Base-by-base conservation (phyloP, 805 yeast genomes). In the Priceomyces medius region DNA sequence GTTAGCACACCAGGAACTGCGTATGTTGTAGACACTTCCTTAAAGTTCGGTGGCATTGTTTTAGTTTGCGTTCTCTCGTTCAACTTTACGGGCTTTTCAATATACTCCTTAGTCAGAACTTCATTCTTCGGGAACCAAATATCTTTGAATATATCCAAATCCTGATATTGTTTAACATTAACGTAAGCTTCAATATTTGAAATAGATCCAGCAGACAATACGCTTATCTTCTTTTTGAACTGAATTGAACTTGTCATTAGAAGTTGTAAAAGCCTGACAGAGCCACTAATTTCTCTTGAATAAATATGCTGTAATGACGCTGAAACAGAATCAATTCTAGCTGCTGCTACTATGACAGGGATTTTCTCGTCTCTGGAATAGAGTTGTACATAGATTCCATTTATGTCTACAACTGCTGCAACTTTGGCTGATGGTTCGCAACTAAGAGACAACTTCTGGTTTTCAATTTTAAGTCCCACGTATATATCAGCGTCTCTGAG, bases 371-470 rank as follows among this genome's bases (percentile, higher is more conserved):
- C 68, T 34, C 77, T 75, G 0, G 87, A 69, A 31, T 76, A 76
- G 7, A 84, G 48, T 37, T 79, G 77, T 26, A 88, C 49, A 17
- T 73, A 76, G n/a, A 88, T 76, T 0, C 84, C 82, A 16, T 81
- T 84, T 17, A 83, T 74, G 6, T 88, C 85, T 12, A 88, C 82
- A 26, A 85, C 78, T 0, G 97, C 95, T 28, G 88, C 89, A 2
- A 93, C 93, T 56, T 87, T 88, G 0, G 98, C 98, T 13, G 83
- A 83, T 1, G 99, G 99, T 46, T 87, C 91, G 72, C 99, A 93
- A 50, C 95, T 85, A 40, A 93, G 67, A 2, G 85, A 76, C 17
- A 93, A 58, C 33, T 76, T 77, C 57, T 93, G 99, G 24, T 81
- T 77, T 16, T 80, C 89, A 39, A 90, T 75, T 31, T 75, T 70